Evolutionary conservation across 768 basidiomycete species (phyloP).

Genomic region (Auriculariales sp.): DNA sequence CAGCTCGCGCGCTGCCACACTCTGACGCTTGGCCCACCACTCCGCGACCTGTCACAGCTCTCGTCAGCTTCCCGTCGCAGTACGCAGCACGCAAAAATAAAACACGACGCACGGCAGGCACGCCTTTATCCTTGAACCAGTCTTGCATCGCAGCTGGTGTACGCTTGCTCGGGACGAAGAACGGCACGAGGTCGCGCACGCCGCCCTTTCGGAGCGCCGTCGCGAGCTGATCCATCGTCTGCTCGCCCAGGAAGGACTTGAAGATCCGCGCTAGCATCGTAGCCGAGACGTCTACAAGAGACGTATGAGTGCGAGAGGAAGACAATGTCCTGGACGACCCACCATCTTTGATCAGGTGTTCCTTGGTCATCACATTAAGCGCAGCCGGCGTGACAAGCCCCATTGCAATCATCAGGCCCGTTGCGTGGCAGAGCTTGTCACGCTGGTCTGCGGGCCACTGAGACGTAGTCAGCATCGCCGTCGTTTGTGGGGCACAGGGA

Average conservation of each 20-base stretch:
- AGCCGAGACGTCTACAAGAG: slow-evolving; percentile 52
- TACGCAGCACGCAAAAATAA: no score
- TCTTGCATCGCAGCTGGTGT: slow-evolving; percentile 62
- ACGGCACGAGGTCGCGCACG: slow-evolving; percentile 69
- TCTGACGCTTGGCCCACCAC: slow-evolving; percentile 89
- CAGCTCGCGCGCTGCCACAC: slow-evolving; percentile 64
- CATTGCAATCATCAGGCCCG: slow-evolving; percentile 72
- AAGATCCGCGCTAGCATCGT: slow-evolving; percentile 65
- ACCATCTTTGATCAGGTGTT: slow-evolving; percentile 95
- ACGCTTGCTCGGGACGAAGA: slow-evolving; percentile 80
- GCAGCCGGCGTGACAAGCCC: slow-evolving; percentile 67
- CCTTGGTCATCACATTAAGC: slow-evolving; percentile 74
- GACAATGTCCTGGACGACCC: slow-evolving; percentile 5
- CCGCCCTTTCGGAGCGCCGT: slow-evolving; percentile 69
- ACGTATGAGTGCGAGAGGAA: background rate
- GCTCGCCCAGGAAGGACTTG: slow-evolving; percentile 65
- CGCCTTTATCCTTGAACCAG: slow-evolving; percentile 69
- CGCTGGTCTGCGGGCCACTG: slow-evolving; percentile 63
- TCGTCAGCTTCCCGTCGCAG: no score
- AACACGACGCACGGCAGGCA: no score
- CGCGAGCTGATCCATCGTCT: slow-evolving; percentile 83
- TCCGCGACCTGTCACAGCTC: slow-evolving; percentile 78
- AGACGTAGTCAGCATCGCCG: no score
- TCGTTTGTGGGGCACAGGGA: no score
- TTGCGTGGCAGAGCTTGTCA: slow-evolving; percentile 71